These are phyloP conservation scores for Coniochaeta sp. DNA, from an alignment of 2,329 filamentous ascomycete species.

Conservation along the genomic window DNA sequence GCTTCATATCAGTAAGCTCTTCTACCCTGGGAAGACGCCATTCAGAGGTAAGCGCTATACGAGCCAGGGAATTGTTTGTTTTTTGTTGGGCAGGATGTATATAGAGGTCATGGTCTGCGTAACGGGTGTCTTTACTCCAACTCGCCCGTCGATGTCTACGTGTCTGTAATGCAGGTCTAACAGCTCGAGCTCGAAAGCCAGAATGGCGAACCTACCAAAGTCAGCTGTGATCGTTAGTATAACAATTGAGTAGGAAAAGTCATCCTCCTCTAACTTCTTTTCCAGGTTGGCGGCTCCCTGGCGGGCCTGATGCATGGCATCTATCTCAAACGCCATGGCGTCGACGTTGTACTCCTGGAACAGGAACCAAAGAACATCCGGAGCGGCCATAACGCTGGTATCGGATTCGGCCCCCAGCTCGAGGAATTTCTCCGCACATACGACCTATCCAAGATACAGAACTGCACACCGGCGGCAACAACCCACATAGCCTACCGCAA, in stretches of 20 bases:
- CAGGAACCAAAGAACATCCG: conserved; percentile 25
- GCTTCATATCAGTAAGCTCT: not conserved
- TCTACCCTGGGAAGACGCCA: not conserved
- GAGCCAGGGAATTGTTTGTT: not conserved
- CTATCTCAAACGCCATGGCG: conserved; percentile 23
- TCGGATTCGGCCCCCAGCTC: conserved; percentile 25
- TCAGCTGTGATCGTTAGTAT: conserved; percentile 7
- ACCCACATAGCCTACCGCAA: conserved; percentile 10
- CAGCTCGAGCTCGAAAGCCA: not conserved
- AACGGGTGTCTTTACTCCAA: not conserved
- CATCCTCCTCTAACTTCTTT: not conserved
- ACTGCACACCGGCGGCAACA: conserved; percentile 5
- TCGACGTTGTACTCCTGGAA: conserved; percentile 27
- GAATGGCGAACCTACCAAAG: conserved; percentile 1
- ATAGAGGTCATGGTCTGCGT: not conserved
- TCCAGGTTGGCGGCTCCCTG: conserved; percentile 26
- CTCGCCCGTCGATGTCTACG: not conserved
- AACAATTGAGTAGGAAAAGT: not conserved
- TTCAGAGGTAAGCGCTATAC: not conserved
- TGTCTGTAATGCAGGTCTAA: too few species aligned
- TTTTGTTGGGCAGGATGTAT: not conserved
- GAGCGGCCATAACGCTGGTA: conserved; percentile 30
- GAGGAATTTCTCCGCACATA: conserved; percentile 24
- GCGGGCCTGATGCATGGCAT: conserved; percentile 23
- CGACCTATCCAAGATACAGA: conserved; percentile 18